Evolutionary conservation across 2,329 filamentous ascomycete genomes (phyloP).

Genomic region (Orbilia quercus): DNA sequence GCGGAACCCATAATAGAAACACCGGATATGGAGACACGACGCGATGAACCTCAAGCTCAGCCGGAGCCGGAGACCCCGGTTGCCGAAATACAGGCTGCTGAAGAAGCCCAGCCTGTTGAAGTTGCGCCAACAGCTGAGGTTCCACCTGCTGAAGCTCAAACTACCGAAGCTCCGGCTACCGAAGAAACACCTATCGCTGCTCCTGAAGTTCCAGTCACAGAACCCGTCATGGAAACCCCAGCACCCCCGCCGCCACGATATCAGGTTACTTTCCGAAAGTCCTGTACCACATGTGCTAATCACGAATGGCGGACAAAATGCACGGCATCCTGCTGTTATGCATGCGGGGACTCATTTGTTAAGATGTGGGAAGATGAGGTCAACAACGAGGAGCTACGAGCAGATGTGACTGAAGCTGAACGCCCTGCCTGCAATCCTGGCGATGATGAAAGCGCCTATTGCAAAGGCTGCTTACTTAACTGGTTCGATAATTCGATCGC

Average conservation of each 20-base stretch:
- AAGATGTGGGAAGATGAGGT: conserved; percentile 38
- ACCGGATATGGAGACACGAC: conserved; percentile 5
- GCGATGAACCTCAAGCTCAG: conserved; percentile 18
- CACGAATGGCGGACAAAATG: conserved; percentile 3
- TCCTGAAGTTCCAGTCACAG: not conserved
- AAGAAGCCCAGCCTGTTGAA: conserved; percentile 4
- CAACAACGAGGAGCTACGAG: conserved; percentile 31
- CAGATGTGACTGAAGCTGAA: conserved; percentile 19
- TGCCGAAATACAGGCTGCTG: not conserved
- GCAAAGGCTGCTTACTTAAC: conserved; percentile 41
- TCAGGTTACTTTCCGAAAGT: conserved; percentile 18
- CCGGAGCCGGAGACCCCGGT: conserved; percentile 18
- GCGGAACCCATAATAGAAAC: conserved; percentile 2
- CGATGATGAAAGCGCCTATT: conserved; percentile 33
- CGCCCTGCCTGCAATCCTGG: conserved; percentile 41
- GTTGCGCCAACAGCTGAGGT: not conserved
- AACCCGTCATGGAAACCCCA: not conserved
- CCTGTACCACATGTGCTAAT: conserved; percentile 23
- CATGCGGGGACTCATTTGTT: conserved; percentile 36
- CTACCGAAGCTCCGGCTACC: conserved; percentile 3
- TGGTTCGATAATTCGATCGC: conserved; percentile 46
- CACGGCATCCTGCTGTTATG: conserved; percentile 13
- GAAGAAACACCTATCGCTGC: conserved; percentile 16
- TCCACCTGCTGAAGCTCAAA: not conserved
- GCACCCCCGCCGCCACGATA: conserved; percentile 20